Conservation (phyloP, 1,284 basidiomycete species). For the Heterobasidion irregulare region DNA sequence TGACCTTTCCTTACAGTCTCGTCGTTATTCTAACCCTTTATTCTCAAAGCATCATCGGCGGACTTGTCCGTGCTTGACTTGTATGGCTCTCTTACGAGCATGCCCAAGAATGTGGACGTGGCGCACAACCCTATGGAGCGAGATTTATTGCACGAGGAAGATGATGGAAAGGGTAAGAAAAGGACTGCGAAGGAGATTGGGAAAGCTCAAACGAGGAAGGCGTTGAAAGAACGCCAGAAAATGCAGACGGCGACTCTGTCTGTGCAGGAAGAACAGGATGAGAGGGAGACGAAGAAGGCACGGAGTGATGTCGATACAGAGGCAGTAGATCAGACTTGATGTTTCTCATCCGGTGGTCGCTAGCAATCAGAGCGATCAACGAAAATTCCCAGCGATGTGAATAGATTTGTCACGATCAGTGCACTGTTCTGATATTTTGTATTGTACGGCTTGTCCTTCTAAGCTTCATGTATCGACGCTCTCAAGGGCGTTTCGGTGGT, state of each 20-base stretch:
- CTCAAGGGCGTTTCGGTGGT: too few species aligned
- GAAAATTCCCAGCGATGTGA: too few species aligned
- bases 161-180: slow-evolving; percentile 7
- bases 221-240: neutral
- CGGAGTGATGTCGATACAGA: neutral
- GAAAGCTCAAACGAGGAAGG: slow-evolving; percentile 4
- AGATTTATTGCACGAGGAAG: slow-evolving; percentile 12
- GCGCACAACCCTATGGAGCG: slow-evolving; percentile 34
- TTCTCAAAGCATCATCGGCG: slow-evolving; percentile 31
- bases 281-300: slow-evolving; percentile 2
- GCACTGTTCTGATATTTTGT: too few species aligned
- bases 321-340: neutral
- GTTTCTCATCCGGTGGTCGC: neutral
- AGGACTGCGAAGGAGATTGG: slow-evolving; percentile 4
- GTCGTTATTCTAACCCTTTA: neutral
- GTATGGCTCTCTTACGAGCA: slow-evolving; percentile 46
- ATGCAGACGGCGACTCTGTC: neutral
- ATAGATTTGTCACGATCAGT: too few species aligned
- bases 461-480: too few species aligned
- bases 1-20: slow-evolving; percentile 1
- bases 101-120: slow-evolving; percentile 54
- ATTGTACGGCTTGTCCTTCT: too few species aligned
- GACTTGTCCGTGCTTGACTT: slow-evolving; percentile 49
- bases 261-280: neutral
- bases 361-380: too few species aligned